Percentiles rank a stretch among this genome's conserved stretches.
These are phyloP conservation scores for Thraustotheca clavata DNA, from an alignment of 352 stramenopile species.

Conservation along the genomic window DNA sequence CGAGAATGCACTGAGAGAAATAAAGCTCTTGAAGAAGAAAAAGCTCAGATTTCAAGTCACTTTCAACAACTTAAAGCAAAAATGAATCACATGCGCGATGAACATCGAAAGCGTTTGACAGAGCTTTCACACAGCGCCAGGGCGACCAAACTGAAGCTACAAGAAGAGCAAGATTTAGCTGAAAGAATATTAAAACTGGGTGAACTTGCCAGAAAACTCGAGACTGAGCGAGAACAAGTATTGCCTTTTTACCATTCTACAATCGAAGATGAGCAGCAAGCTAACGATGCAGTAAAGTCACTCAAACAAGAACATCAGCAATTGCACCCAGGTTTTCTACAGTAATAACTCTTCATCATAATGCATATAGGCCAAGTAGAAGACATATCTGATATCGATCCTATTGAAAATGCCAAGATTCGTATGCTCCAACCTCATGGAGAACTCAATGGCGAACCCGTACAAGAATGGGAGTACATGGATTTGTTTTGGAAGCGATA, in stretches of 20 bases:
- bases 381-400: constrained; percentile 33
- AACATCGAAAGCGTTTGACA: constrained; percentile 66
- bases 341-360: constrained; percentile 19
- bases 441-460: constrained; percentile 30
- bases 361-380: not conserved
- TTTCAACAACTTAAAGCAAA: constrained; percentile 84
- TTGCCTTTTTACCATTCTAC: constrained; percentile 75
- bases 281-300: constrained; percentile 28
- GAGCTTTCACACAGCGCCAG: constrained; percentile 76
- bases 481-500: constrained; percentile 92
- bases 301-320: constrained; percentile 16
- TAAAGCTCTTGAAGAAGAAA: constrained; percentile 82
- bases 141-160: constrained; percentile 61
- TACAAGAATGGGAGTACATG: constrained; percentile 76
- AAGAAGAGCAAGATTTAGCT: constrained; percentile 55
- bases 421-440: constrained; percentile 58
- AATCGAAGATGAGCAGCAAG: constrained; percentile 53
- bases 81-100: constrained; percentile 85
- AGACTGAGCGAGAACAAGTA: constrained; percentile 88
- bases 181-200: constrained; percentile 83
- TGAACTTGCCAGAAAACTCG: constrained; percentile 86
- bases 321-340: not conserved
- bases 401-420: constrained; percentile 32
- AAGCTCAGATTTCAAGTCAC: constrained; percentile 70
- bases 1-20: constrained; percentile 87